Evolutionary conservation across 176 grass and related monocot genomes (phyloP).

Genomic region (Oryza nivara): DNA sequence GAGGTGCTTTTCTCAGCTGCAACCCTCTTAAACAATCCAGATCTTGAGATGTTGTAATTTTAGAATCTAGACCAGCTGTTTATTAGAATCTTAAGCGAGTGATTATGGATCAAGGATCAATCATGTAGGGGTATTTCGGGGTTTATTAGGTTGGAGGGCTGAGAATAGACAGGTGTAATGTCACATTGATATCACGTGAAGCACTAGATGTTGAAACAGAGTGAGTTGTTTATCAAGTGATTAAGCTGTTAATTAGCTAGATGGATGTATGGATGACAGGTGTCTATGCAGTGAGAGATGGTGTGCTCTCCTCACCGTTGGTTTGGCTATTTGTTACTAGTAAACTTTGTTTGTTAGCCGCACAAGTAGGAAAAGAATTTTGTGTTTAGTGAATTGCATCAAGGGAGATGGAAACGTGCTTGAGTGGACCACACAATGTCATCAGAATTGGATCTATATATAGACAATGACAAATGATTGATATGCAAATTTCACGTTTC

Average conservation of each 20-base stretch:
- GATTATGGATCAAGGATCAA: background rate
- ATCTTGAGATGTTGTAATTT: no score
- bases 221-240: background rate
- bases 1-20: no score
- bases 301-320: background rate
- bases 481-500: background rate
- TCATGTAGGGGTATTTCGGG: background rate
- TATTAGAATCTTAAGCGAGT: no score
- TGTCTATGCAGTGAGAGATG: background rate
- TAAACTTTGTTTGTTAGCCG: background rate
- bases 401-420: no score
- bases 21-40: no score
- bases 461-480: no score
- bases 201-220: background rate
- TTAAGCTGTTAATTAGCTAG: background rate
- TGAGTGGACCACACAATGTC: no score
- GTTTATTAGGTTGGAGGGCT: background rate
- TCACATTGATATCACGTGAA: background rate
- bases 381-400: no score
- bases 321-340: background rate
- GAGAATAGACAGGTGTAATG: background rate
- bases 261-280: background rate
- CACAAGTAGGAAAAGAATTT: background rate
- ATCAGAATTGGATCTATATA: no score
- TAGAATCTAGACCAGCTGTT: no score